Evolutionary conservation across 2,329 filamentous ascomycete species (phyloP).

Genomic region (Chaetothyriales sp.): DNA sequence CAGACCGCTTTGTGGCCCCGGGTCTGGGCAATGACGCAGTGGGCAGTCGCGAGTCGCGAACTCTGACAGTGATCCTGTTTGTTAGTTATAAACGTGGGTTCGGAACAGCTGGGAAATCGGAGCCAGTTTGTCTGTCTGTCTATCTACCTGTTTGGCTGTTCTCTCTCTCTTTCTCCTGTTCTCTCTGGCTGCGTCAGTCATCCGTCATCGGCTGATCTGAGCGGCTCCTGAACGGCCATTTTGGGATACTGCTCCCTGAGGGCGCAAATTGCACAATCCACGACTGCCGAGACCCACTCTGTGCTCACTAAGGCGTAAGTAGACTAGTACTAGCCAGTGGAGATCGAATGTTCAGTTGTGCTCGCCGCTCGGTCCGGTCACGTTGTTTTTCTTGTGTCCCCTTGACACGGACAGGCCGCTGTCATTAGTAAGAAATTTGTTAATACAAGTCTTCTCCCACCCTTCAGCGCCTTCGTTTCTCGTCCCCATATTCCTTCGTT

Average conservation of each 20-base stretch:
- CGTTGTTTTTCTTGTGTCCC: neutral
- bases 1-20: neutral
- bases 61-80: neutral
- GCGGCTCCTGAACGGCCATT: neutral
- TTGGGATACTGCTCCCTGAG: neutral
- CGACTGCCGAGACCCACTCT: neutral
- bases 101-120: neutral
- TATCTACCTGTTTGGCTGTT: too few species aligned
- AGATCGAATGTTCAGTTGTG: neutral
- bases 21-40: neutral
- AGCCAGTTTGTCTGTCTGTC: too few species aligned
- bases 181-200: too few species aligned
- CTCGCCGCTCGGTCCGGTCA: neutral
- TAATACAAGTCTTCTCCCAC: neutral
- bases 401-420: neutral
- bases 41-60: neutral
- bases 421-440: neutral
- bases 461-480: neutral
- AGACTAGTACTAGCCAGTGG: neutral
- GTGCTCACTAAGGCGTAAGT: neutral
- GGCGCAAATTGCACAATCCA: neutral
- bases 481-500: neutral
- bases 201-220: neutral
- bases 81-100: neutral
- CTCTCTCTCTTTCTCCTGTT: neutral